Percentiles rank a stretch among this genome's conserved stretches.
phyloP scores from a whole-genome alignment of 768 basidiomycete species.

The Dictyophora rubrovolvata region DNA sequence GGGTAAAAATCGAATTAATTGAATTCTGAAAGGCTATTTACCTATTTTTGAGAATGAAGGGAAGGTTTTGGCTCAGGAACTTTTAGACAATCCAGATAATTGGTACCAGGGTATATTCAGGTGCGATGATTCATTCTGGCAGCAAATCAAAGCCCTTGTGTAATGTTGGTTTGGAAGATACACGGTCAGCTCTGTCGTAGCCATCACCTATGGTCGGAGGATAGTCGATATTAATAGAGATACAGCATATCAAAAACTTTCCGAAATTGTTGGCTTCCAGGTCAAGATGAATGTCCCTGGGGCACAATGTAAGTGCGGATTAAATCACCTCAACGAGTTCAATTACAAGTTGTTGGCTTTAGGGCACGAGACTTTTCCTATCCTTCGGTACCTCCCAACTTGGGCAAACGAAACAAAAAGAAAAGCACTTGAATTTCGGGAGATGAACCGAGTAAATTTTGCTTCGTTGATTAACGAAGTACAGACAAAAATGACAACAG shows the following conservation, averaged over 20 bases:
- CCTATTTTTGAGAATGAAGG: slow-evolving; percentile 13
- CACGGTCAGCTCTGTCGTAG: slow-evolving; percentile 11
- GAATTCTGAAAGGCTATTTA: slow-evolving; percentile 1
- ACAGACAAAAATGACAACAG: slow-evolving; percentile 9
- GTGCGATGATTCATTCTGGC: background rate
- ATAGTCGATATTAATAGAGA: slow-evolving; percentile 8
- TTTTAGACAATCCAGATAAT: slow-evolving; percentile 4
- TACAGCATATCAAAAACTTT: slow-evolving; percentile 9
- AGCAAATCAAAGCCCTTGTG: background rate
- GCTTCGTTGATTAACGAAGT: slow-evolving; percentile 11
- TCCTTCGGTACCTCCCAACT: slow-evolving; percentile 8
- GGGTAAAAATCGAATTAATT: background rate
- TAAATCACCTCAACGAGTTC: background rate
- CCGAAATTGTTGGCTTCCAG: slow-evolving; percentile 7
- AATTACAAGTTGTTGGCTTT: background rate
- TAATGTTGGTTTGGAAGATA: slow-evolving; percentile 1
- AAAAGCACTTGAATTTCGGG: slow-evolving; percentile 8
- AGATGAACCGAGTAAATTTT: slow-evolving; percentile 7
- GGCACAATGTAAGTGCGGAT: slow-evolving; percentile 9
- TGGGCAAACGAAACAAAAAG: slow-evolving; percentile 11
- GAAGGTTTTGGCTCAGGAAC: slow-evolving; percentile 4
- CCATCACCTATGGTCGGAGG: slow-evolving; percentile 10
- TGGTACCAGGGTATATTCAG: slow-evolving; percentile 9
- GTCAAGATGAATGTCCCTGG: slow-evolving; percentile 12
- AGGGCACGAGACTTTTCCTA: slow-evolving; percentile 14